Evolutionary conservation across 2,329 filamentous ascomycete genomes (phyloP).

Genomic region (Samsoniella hepiali): DNA sequence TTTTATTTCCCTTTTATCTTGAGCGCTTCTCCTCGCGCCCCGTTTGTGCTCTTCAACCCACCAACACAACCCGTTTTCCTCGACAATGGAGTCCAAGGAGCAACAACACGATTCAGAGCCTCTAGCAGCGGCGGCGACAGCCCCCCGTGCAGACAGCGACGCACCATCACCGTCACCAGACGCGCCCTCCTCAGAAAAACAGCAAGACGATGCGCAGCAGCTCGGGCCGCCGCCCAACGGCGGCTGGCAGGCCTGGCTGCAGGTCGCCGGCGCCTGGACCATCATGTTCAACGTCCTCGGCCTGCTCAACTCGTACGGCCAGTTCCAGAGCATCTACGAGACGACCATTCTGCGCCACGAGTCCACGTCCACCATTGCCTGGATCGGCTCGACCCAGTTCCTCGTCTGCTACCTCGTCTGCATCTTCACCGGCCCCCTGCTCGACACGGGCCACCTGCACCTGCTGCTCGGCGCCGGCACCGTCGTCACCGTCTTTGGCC

Average conservation of each 20-base stretch:
- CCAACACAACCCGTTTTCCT: neutral
- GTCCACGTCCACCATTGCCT: conserved; percentile 39
- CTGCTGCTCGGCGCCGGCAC: conserved; percentile 38
- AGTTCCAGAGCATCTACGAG: conserved; percentile 44
- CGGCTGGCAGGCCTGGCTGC: conserved; percentile 33
- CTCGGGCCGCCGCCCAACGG: conserved; percentile 26
- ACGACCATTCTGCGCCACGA: conserved; percentile 25
- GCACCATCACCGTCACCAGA: neutral
- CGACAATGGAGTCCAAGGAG: neutral
- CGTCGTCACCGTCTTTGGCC: conserved; percentile 38
- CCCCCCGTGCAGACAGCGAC: neutral
- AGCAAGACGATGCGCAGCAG: neutral
- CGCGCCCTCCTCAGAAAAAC: conserved; percentile 1
- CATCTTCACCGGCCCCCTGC: conserved; percentile 40
- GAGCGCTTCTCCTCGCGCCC: neutral
- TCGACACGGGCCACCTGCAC: conserved; percentile 44
- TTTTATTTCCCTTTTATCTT: neutral
- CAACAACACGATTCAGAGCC: neutral
- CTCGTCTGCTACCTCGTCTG: conserved; percentile 43
- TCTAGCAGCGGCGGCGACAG: no score
- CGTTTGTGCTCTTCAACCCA: neutral
- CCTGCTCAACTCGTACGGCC: conserved; percentile 45
- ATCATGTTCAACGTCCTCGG: conserved; percentile 43
- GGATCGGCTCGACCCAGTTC: conserved; percentile 46
- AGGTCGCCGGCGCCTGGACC: conserved; percentile 39